A percentile compares a stretch with the other conserved stretches of the same genome.
These are phyloP conservation scores for Polytolypa hystricis DNA, from an alignment of 2,329 filamentous ascomycete species.

Conservation along the genomic window DNA sequence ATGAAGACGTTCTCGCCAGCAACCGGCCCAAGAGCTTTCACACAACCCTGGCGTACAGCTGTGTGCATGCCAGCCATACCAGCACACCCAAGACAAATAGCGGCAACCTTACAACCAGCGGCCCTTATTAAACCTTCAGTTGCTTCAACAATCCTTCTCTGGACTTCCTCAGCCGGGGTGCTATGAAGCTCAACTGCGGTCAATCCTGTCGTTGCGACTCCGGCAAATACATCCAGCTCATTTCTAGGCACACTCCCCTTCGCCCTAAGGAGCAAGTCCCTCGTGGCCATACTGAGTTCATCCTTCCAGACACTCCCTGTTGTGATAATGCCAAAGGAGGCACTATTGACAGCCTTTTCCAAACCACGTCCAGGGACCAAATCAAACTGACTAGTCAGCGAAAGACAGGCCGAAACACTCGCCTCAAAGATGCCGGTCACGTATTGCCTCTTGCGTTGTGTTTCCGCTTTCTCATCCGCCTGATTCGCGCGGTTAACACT, in stretches of 20 bases:
- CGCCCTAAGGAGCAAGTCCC: constrained; percentile 47
- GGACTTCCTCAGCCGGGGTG: constrained; percentile 52
- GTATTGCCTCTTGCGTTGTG: constrained; percentile 31
- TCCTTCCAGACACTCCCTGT: constrained; percentile 76
- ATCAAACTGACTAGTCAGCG: constrained; percentile 36
- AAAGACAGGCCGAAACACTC: constrained; percentile 55
- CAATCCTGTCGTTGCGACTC: constrained; percentile 72
- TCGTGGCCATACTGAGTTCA: constrained; percentile 57
- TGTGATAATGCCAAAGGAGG: constrained; percentile 72
- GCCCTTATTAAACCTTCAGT: constrained; percentile 53
- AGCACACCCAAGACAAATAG: constrained; percentile 76
- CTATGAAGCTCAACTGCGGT: constrained; percentile 70
- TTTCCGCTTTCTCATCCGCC: constrained; percentile 3
- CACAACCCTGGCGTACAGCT: constrained; percentile 59
- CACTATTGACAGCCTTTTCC: constrained; percentile 28
- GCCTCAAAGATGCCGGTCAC: constrained; percentile 84
- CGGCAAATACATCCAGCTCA: constrained; percentile 51
- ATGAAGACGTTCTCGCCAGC: constrained; percentile 53
- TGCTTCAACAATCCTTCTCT: constrained; percentile 55
- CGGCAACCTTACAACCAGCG: constrained; percentile 42
- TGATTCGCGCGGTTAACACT: constrained; percentile 18
- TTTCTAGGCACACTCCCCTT: constrained; percentile 17
- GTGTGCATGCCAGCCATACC: constrained; percentile 81
- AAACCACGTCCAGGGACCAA: constrained; percentile 16
- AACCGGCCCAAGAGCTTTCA: constrained; percentile 51